Percentiles rank a stretch among this genome's conserved stretches.
Conservation (phyloP, 805 yeast genomes). For the Starmera caribaea region DNA sequence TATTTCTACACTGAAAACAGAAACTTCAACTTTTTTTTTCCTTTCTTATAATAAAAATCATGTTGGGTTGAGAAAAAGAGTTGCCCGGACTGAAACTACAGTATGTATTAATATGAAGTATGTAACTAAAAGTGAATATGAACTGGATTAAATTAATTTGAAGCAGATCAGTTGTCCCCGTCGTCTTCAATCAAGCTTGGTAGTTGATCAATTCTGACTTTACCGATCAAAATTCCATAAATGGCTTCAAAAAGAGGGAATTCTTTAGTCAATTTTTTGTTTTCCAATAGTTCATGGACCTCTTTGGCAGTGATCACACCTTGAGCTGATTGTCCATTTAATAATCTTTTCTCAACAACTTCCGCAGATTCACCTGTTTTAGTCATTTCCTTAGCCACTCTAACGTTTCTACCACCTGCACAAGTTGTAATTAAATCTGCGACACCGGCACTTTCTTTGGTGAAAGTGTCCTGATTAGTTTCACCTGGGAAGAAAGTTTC, state of each 20-base stretch:
- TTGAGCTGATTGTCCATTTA: slow-evolving; percentile 96
- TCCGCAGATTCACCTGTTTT: slow-evolving; percentile 64
- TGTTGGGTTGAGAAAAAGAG: no score
- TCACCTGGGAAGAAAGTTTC: slow-evolving; percentile 59
- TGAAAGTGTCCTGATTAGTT: slow-evolving; percentile 53
- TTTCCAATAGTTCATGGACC: slow-evolving; percentile 56
- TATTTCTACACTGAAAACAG: no score
- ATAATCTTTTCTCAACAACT: slow-evolving; percentile 75
- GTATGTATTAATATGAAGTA: background rate
- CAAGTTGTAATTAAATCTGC: slow-evolving; percentile 98
- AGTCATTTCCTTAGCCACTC: slow-evolving; percentile 83
- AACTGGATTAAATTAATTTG: no score
- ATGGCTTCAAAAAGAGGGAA: slow-evolving; percentile 74
- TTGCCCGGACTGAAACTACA: no score
- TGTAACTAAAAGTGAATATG: background rate
- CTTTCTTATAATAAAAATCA: no score
- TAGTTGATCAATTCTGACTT: slow-evolving; percentile 62
- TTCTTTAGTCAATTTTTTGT: slow-evolving; percentile 31
- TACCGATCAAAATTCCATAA: slow-evolving; percentile 73
- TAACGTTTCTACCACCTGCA: slow-evolving; percentile 94
- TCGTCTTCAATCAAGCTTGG: slow-evolving; percentile 56
- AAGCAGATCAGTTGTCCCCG: background rate
- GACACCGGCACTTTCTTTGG: slow-evolving; percentile 93
- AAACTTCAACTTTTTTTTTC: no score
- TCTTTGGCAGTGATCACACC: slow-evolving; percentile 88